phyloP scores from a whole-genome alignment of 768 basidiomycete genomes.

The Calocybe indica region DNA sequence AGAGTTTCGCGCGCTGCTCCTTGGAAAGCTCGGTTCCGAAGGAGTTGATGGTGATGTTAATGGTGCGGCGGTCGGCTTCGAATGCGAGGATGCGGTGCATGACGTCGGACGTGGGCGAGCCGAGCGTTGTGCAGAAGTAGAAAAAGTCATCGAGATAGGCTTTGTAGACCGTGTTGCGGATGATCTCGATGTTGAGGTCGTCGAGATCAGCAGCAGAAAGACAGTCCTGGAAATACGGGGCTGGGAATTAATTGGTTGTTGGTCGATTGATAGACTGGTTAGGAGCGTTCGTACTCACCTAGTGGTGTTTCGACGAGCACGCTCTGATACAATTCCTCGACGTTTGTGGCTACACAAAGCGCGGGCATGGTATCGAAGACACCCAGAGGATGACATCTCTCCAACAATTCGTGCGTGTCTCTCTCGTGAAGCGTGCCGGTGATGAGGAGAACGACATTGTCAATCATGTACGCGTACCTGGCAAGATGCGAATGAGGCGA shows the following conservation, averaged over 20 bases:
- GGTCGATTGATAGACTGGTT: not conserved
- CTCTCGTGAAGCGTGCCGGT: constrained; percentile 96
- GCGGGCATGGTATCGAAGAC: constrained; percentile 99
- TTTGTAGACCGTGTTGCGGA: constrained; percentile 98
- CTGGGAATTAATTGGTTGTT: constrained; percentile 25
- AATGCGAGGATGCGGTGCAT: constrained; percentile 92
- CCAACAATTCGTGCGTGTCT: constrained; percentile 93
- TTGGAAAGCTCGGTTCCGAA: constrained; percentile 94
- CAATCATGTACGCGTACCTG: constrained; percentile 99
- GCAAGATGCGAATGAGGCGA: constrained; percentile 4
- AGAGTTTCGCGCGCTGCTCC: constrained; percentile 90
- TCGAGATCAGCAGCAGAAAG: constrained; percentile 94
- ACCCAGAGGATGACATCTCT: constrained; percentile 95
- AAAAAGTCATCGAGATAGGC: constrained; percentile 98
- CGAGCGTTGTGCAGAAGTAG: constrained; percentile 71
- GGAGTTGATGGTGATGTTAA: constrained; percentile 99
- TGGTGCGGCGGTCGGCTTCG: constrained; percentile 93
- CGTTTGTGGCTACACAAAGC: constrained; percentile 97
- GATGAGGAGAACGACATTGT: constrained; percentile 96
- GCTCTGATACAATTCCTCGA: constrained; percentile 95
- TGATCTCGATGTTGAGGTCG: constrained; percentile 99
- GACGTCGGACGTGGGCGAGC: constrained; percentile 82
- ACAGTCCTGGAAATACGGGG: constrained; percentile 96
- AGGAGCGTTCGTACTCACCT: constrained; percentile 46
- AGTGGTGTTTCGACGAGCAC: constrained; percentile 97